A percentile compares a stretch with the other conserved stretches of the same genome.
phyloP scores from a whole-genome alignment of 345 rosid genomes.

The Acer yangbiense region DNA sequence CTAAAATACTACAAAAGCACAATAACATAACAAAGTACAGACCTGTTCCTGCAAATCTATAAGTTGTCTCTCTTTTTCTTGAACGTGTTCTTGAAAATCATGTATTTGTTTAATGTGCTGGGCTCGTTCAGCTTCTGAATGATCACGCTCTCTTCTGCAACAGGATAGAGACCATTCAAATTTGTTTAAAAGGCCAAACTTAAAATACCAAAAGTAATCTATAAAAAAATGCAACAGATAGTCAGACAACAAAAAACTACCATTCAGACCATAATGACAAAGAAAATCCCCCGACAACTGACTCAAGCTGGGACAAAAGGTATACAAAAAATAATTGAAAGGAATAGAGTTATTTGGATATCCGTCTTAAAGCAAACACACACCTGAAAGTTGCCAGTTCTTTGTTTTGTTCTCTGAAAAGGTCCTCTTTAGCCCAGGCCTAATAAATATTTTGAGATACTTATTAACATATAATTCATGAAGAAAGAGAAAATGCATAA shows the following conservation, averaged over 20 bases:
- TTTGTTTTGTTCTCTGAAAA: constrained; percentile 84
- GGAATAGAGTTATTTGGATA: background rate
- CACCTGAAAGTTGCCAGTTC: constrained; percentile 86
- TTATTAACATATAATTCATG: constrained; percentile 14
- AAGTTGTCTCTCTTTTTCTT: constrained; percentile 87
- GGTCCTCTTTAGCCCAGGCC: constrained; percentile 99
- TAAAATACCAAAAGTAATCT: background rate
- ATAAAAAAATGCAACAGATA: background rate
- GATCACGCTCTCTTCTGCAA: constrained; percentile 97
- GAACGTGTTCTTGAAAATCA: constrained; percentile 87
- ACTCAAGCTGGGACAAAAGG: background rate
- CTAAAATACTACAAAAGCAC: background rate
- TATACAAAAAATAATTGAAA: background rate
- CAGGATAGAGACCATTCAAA: constrained; percentile 14
- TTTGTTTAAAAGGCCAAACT: constrained; percentile 16
- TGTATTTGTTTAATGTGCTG: constrained; percentile 77
- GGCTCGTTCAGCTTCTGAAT: constrained; percentile 89
- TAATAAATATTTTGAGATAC: constrained; percentile 26
- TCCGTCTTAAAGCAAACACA: background rate
- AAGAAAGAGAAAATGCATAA: background rate
- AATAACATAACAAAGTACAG: constrained; percentile 15
- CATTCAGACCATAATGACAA: background rate
- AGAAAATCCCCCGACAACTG: background rate
- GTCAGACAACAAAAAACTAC: background rate
- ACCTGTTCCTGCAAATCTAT: constrained; percentile 96